phyloP scores from a whole-genome alignment of 140 eudicot species.

The Artemisia princeps region DNA sequence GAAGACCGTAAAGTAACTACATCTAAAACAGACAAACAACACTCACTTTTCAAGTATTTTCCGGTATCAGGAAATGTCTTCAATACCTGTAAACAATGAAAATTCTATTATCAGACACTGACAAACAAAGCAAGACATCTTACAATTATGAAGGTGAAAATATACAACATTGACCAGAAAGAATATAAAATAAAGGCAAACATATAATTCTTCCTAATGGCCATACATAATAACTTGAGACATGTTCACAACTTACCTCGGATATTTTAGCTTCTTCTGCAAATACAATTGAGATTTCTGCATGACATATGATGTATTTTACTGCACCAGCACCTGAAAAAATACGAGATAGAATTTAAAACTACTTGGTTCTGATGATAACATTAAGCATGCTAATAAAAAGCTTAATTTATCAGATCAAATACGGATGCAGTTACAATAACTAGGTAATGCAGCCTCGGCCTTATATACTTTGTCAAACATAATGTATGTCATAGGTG shows the following conservation, averaged over 20 bases:
- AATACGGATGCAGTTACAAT: not conserved
- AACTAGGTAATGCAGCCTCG: conserved; percentile 1
- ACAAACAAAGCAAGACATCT: not conserved
- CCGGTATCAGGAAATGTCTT: conserved; percentile 58
- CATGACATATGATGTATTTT: conserved; percentile 75
- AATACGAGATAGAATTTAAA: conserved; percentile 6
- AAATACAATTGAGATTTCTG: conserved; percentile 64
- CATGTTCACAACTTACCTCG: conserved; percentile 39
- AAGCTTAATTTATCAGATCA: not conserved
- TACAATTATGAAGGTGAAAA: not conserved
- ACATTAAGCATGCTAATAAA: not conserved
- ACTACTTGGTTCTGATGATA: not conserved
- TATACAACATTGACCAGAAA: not conserved
- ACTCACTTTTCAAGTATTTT: conserved; percentile 73
- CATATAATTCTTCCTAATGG: not conserved
- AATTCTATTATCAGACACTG: not conserved
- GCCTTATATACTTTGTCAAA: not conserved
- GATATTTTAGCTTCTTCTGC: conserved; percentile 67
- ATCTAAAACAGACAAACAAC: conserved; percentile 1
- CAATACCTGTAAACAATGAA: conserved; percentile 44
- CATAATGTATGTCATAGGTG: not conserved
- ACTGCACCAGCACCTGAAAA: conserved; percentile 84
- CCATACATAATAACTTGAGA: not conserved
- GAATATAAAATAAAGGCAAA: too few relatives aligned
- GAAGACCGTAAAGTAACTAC: not conserved